Conservation (phyloP, 345 rosid genomes). For the Anastatica hierochuntica region DNA sequence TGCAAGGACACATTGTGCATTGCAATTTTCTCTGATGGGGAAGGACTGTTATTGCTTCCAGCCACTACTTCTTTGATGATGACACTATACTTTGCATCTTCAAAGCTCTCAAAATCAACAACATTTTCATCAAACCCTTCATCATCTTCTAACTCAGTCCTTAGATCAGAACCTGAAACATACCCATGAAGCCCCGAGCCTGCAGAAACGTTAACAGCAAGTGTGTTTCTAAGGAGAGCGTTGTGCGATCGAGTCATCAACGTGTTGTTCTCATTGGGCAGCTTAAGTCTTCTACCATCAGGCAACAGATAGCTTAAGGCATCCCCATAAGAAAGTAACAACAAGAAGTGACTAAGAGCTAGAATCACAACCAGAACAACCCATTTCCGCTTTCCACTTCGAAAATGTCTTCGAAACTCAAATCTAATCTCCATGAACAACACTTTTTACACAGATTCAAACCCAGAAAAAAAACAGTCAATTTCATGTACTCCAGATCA, state of each 20-base stretch:
- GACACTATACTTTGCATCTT: constrained; percentile 29
- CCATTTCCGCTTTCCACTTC: constrained; percentile 46
- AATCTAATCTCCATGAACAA: constrained; percentile 34
- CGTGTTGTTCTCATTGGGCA: constrained; percentile 30
- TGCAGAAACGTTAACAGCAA: constrained; percentile 39
- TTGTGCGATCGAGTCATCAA: constrained; percentile 31
- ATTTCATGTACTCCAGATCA: not conserved
- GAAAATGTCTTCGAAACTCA: constrained; percentile 28
- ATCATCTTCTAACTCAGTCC: constrained; percentile 15
- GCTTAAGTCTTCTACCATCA: constrained; percentile 52
- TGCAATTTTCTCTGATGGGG: constrained; percentile 24
- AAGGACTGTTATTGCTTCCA: constrained; percentile 9
- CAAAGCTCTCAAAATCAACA: constrained; percentile 24
- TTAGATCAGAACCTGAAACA: constrained; percentile 9
- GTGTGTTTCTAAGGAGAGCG: constrained; percentile 46
- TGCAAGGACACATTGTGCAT: constrained; percentile 9
- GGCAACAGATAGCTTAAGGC: constrained; percentile 48
- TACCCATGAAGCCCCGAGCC: constrained; percentile 18
- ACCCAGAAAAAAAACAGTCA: not conserved
- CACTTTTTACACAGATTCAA: constrained; percentile 9
- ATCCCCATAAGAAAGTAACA: constrained; percentile 34
- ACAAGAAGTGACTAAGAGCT: constrained; percentile 44
- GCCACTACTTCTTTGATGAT: constrained; percentile 29
- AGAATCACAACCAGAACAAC: constrained; percentile 36
- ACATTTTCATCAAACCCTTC: constrained; percentile 23